These are phyloP conservation scores for Penicillium sp. DNA, from an alignment of 2,329 filamentous ascomycete species.

Conservation along the genomic window DNA sequence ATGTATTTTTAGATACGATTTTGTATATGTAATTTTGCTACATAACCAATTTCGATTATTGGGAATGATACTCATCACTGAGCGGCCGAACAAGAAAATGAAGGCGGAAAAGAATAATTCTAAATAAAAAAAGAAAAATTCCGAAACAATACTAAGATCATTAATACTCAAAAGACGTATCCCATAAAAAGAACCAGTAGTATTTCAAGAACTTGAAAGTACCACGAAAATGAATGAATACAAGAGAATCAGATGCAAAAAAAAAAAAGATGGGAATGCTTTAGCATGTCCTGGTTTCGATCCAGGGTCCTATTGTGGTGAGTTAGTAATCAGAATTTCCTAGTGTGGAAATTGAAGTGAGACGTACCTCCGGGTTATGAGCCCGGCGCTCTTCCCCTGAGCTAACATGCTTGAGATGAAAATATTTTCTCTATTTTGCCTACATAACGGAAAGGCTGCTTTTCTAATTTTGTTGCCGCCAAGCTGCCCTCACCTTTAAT, in stretches of 20 bases:
- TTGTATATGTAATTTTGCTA: too few relatives aligned
- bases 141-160: too few relatives aligned
- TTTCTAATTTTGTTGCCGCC: not conserved
- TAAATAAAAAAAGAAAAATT: too few relatives aligned
- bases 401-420: conserved; percentile 37
- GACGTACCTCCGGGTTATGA: conserved; percentile 46
- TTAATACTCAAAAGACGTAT: too few relatives aligned
- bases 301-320: not conserved
- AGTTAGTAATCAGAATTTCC: not conserved
- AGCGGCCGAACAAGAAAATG: too few relatives aligned
- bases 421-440: not conserved
- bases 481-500: too few relatives aligned
- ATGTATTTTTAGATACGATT: too few relatives aligned
- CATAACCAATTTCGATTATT: too few relatives aligned
- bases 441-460: not conserved
- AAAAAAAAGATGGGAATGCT: not conserved
- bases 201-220: too few relatives aligned
- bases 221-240: not conserved
- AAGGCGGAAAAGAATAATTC: too few relatives aligned
- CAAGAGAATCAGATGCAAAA: not conserved
- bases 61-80: too few relatives aligned
- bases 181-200: too few relatives aligned
- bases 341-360: not conserved
- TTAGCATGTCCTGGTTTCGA: not conserved
- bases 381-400: conserved; percentile 50